Conservation (phyloP, 2,329 filamentous ascomycete species). For the Aureobasidium sp. region DNA sequence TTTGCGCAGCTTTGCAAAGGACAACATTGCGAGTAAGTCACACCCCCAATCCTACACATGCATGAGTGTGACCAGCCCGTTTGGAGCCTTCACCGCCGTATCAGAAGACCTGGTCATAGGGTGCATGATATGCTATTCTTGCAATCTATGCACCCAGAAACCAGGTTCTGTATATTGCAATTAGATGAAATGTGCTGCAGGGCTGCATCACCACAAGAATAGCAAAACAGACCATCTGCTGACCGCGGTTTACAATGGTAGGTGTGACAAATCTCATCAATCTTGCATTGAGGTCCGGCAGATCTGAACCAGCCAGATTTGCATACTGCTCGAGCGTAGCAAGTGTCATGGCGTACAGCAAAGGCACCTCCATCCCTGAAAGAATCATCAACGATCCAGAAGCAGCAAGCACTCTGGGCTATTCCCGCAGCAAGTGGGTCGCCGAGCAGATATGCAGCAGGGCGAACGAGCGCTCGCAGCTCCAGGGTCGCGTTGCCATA, state of each 20-base stretch:
- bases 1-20: slow-evolving; percentile 48
- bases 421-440: slow-evolving; percentile 53
- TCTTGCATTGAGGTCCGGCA: slow-evolving; percentile 33
- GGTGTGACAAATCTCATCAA: slow-evolving; percentile 44
- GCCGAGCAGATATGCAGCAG: slow-evolving; percentile 48
- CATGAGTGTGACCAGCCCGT: slow-evolving; percentile 6
- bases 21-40: slow-evolving; percentile 41
- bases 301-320: slow-evolving; percentile 31
- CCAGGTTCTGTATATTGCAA: slow-evolving; percentile 5
- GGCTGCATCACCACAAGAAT: slow-evolving; percentile 11
- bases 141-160: slow-evolving; percentile 8
- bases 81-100: not conserved
- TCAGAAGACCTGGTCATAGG: slow-evolving; percentile 12
- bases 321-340: slow-evolving; percentile 50
- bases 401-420: slow-evolving; percentile 45
- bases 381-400: slow-evolving; percentile 34
- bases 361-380: slow-evolving; percentile 35
- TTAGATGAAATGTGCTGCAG: slow-evolving; percentile 1
- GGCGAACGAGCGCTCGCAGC: slow-evolving; percentile 27
- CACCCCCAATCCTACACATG: not conserved
- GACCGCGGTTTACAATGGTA: slow-evolving; percentile 1
- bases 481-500: slow-evolving; percentile 36
- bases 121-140: slow-evolving; percentile 1
- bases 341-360: slow-evolving; percentile 31
- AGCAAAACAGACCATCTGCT: slow-evolving; percentile 12